Conservation (phyloP, 2,329 filamentous ascomycete species). For the Ilyonectria sp. region DNA sequence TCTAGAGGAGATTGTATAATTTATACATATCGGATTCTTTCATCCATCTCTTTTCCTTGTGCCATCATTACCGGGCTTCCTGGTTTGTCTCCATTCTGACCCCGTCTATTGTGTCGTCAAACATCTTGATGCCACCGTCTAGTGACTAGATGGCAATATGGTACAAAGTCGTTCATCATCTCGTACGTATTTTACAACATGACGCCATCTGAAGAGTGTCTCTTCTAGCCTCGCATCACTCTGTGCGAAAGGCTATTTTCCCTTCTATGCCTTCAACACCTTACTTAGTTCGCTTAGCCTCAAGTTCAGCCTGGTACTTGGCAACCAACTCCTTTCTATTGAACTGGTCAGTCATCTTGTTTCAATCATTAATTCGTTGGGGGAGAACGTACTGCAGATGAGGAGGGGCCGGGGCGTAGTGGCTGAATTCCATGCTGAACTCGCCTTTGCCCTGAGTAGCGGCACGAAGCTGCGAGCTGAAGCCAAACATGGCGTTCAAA, state of each 20-base stretch:
- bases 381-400: conserved; percentile 83
- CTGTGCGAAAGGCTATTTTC: conserved; percentile 6
- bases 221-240: conserved; percentile 21
- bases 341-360: conserved; percentile 24
- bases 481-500: conserved; percentile 98
- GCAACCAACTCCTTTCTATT: conserved; percentile 71
- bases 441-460: conserved; percentile 98
- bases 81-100: conserved; percentile 1
- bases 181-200: conserved; percentile 44
- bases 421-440: conserved; percentile 98
- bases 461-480: conserved; percentile 90
- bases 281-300: conserved; percentile 70
- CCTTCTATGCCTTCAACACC: conserved; percentile 12
- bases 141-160: conserved; percentile 42
- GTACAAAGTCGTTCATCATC: conserved; percentile 47
- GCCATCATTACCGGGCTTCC: conserved; percentile 11
- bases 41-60: conserved; percentile 24
- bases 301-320: conserved; percentile 72
- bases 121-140: conserved; percentile 32
- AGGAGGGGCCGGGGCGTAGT: conserved; percentile 89
- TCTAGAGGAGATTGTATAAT: conserved; percentile 46
- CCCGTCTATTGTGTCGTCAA: conserved; percentile 36
- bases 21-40: conserved; percentile 37
- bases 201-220: conserved; percentile 27
- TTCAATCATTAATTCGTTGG: neutral